A percentile compares a stretch with the other conserved stretches of the same genome.
These are phyloP conservation scores for Rubroshorea leprosula DNA, from an alignment of 345 rosid species.

Conservation along the genomic window DNA sequence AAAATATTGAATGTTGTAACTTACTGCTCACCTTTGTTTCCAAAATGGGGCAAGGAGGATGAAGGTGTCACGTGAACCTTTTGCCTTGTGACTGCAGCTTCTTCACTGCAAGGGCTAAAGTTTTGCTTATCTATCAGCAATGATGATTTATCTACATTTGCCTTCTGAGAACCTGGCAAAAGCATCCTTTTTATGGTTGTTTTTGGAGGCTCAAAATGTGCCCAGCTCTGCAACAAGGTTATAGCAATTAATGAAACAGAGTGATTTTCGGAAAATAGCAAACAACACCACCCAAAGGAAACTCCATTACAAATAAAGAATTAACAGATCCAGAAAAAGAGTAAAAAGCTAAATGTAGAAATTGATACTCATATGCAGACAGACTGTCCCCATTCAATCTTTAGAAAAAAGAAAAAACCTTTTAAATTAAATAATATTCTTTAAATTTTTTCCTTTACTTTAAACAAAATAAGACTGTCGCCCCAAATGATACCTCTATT, in stretches of 20 bases:
- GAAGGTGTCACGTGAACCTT: slow-evolving; percentile 39
- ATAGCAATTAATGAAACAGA: slow-evolving; percentile 3
- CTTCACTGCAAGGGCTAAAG: slow-evolving; percentile 23
- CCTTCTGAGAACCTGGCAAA: slow-evolving; percentile 52
- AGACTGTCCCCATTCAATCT: too few relatives aligned
- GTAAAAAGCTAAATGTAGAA: too few relatives aligned
- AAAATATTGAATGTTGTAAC: slow-evolving; percentile 1
- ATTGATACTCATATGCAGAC: too few relatives aligned
- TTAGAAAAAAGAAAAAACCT: too few relatives aligned
- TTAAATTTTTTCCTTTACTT: too few relatives aligned
- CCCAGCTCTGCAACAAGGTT: slow-evolving; percentile 63
- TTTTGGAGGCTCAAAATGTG: slow-evolving; percentile 81
- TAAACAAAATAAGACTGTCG: too few relatives aligned
- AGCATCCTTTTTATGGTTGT: slow-evolving; percentile 87
- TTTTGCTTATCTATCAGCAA: slow-evolving; percentile 33
- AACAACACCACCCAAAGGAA: neutral
- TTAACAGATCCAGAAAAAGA: too few relatives aligned
- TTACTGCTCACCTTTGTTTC: slow-evolving; percentile 48
- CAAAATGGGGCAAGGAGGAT: slow-evolving; percentile 26
- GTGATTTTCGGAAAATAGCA: neutral
- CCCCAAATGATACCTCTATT: too few relatives aligned
- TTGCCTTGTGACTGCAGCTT: slow-evolving; percentile 29
- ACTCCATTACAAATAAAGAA: neutral
- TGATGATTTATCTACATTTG: slow-evolving; percentile 32
- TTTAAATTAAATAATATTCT: too few relatives aligned